Base-by-base conservation (phyloP, 164 flowering plant species). In the Tetrastigma voinierianum region DNA sequence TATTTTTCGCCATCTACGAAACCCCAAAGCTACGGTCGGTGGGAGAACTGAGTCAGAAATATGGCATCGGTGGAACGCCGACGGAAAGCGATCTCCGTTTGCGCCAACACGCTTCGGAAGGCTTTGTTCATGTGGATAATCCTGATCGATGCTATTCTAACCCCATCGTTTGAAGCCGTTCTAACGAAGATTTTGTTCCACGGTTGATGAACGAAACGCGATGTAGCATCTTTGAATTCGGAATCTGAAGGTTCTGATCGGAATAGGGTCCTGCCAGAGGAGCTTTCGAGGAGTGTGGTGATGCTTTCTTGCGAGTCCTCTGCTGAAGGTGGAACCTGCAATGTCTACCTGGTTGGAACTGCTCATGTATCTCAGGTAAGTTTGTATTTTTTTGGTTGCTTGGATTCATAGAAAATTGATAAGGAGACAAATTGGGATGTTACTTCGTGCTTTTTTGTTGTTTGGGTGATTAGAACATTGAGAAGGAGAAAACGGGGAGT, bases 361-460 rank as follows among this genome's bases (percentile, higher is more conserved):
- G 92, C 96, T 40, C 98, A 92, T 73, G 94, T 92, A 57, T 95
- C 98, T 18, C 64, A 75, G 90, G 98, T 90, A 77, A 45, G 3
- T 32, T 7, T 32, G 40, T 32, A n/a, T n/a, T n/a, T 32, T 32
- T 32, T 32, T 7, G 40, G 40, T 32, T 32, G 40, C 6, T 32
- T 32, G 40, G 40, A 32, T 32, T n/a, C n/a, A n/a, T 32, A 32
- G 40, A 32, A 32, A 32, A 32, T n/a, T 7, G 40, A 32, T 4
- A 32, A 32, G 40, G 40, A 32, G 40, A 32, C 0, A 32, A 32
- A 32, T 32, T 32, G 40, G 40, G 40, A 32, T 4, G 40, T 32
- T 32, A 32, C 0, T 32, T 32, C 6, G 40, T 32, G 40, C 40
- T 7, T 7, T 32, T 32, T 32, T 32, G 40, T 32, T 32, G 40